Conservation (phyloP, 2,329 filamentous ascomycete species). For the Fusarium avenaceum region DNA sequence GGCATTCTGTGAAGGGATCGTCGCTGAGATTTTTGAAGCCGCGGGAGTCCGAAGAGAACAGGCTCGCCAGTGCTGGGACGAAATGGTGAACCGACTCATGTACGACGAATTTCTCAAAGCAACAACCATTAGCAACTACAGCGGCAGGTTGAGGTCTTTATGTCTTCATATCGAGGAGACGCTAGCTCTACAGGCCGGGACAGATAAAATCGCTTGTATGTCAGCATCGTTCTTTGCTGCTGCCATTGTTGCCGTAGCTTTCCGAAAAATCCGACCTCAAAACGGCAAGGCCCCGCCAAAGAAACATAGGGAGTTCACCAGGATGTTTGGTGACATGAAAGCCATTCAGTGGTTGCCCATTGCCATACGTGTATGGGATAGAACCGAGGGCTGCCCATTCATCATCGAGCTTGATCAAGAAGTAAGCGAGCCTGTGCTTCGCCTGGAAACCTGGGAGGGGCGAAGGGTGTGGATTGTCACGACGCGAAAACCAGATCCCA, state of each 20-base stretch:
- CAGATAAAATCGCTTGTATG: too few species aligned
- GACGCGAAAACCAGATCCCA: fast-evolving
- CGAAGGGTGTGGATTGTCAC: background rate
- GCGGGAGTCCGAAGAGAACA: too few species aligned
- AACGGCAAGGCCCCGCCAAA: fast-evolving
- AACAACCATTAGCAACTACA: too few species aligned
- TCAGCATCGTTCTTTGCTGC: too few species aligned
- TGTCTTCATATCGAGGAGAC: too few species aligned
- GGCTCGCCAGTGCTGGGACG: too few species aligned
- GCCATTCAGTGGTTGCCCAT: background rate
- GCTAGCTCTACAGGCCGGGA: too few species aligned
- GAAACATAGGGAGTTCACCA: fast-evolving
- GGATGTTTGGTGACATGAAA: background rate
- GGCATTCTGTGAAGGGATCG: too few species aligned
- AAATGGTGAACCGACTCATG: too few species aligned
- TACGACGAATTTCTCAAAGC: too few species aligned
- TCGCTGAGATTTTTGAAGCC: too few species aligned
- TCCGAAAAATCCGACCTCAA: fast-evolving
- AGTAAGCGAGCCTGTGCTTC: fast-evolving
- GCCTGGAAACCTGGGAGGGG: fast-evolving
- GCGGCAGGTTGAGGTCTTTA: too few species aligned
- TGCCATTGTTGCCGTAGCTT: background rate
- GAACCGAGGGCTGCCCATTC: fast-evolving
- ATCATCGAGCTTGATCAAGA: background rate
- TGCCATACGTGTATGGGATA: fast-evolving